A percentile compares a stretch with the other conserved stretches of the same genome.
These are phyloP conservation scores for Mimosa pudica DNA, from an alignment of 306 rosid species.

Conservation along the genomic window DNA sequence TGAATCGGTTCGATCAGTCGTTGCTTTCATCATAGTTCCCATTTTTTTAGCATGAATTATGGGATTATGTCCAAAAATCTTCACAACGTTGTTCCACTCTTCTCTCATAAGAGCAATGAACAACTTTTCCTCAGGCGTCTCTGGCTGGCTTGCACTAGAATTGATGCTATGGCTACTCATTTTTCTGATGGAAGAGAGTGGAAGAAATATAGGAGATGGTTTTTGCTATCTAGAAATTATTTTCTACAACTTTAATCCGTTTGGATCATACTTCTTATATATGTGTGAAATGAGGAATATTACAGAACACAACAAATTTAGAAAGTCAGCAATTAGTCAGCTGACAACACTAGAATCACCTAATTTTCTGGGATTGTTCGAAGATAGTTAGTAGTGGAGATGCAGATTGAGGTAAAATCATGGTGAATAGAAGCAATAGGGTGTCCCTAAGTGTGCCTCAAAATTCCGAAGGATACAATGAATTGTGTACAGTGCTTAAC, in stretches of 20 bases:
- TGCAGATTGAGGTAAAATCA: neutral
- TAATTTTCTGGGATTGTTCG: neutral
- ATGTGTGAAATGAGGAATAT: neutral
- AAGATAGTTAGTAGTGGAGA: neutral
- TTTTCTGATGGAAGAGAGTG: neutral
- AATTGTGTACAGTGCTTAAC: neutral
- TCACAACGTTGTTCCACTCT: neutral
- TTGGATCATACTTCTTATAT: neutral
- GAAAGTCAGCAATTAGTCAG: neutral
- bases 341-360: neutral
- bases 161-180: neutral
- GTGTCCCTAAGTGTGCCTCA: neutral
- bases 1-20: neutral
- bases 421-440: neutral
- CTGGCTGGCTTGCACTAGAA: neutral
- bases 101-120: conserved; percentile 1
- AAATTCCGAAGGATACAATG: neutral
- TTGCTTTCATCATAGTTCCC: neutral
- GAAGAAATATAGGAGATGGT: neutral
- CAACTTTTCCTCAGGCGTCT: neutral
- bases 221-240: neutral
- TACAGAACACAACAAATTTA: neutral
- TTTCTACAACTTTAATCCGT: neutral
- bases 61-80: neutral
- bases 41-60: neutral